Percentiles rank a stretch among this genome's conserved stretches.
These are phyloP conservation scores for Thymus mandschuricus DNA, from an alignment of 257 asterid genomes.

Conservation along the genomic window DNA sequence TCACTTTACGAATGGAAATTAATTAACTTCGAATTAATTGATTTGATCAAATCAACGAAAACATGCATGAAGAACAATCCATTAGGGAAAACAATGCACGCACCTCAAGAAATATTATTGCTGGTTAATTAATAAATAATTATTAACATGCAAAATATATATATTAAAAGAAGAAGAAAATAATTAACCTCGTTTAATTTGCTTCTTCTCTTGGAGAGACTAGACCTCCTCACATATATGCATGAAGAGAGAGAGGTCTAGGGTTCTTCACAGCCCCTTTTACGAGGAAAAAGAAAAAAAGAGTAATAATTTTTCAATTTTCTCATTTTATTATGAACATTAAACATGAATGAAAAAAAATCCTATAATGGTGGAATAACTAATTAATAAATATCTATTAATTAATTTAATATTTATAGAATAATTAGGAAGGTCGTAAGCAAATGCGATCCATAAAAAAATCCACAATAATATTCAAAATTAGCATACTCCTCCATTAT, in stretches of 20 bases:
- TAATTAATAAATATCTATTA: too few species aligned
- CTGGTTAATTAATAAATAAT: neutral
- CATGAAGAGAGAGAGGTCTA: conserved; percentile 8
- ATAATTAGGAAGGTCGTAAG: conserved; percentile 1
- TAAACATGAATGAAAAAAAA: too few species aligned
- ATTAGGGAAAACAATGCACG: neutral
- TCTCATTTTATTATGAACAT: too few species aligned
- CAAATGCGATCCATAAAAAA: neutral
- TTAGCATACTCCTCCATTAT: neutral
- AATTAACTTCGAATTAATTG: neutral
- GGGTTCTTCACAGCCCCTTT: neutral
- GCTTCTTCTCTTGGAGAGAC: neutral
- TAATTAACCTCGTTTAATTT: neutral
- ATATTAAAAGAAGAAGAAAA: too few species aligned
- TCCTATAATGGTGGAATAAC: too few species aligned
- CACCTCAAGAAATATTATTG: neutral
- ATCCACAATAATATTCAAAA: too few species aligned
- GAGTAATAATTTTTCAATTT: neutral
- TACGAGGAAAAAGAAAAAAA: neutral
- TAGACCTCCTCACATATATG: neutral
- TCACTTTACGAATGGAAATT: neutral
- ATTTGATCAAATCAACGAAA: neutral
- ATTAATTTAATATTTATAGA: too few species aligned
- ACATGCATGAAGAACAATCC: neutral
- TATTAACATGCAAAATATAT: too few species aligned